phyloP scores from a whole-genome alignment of 305 asterid genomes.

The Euphrasia arctica region DNA sequence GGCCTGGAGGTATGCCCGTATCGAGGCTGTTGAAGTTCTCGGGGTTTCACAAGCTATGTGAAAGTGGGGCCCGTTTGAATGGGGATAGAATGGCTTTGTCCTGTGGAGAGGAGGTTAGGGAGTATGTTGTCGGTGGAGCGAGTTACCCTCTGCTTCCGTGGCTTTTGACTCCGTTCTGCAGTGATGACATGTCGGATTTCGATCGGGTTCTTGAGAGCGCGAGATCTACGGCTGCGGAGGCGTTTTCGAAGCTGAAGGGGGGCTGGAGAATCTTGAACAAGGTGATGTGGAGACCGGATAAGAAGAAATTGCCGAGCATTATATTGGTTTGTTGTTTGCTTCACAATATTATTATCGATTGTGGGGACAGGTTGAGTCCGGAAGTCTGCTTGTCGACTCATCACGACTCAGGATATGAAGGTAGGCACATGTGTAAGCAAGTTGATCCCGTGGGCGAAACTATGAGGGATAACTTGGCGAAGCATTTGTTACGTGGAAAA shows the following conservation, averaged over 20 bases:
- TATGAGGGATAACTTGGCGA: slow-evolving; percentile 52
- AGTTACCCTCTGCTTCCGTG: slow-evolving; percentile 91
- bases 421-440: slow-evolving; percentile 57
- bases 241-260: slow-evolving; percentile 77
- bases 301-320: slow-evolving; percentile 80
- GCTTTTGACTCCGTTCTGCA: slow-evolving; percentile 75
- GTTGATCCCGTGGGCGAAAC: slow-evolving; percentile 49
- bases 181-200: slow-evolving; percentile 39
- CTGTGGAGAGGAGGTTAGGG: slow-evolving; percentile 55
- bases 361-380: slow-evolving; percentile 64
- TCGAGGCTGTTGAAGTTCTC: slow-evolving; percentile 69
- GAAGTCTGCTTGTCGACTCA: slow-evolving; percentile 60
- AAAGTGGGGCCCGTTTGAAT: slow-evolving; percentile 59
- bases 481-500: slow-evolving; percentile 35
- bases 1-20: slow-evolving; percentile 97
- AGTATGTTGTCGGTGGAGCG: slow-evolving; percentile 70
- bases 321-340: slow-evolving; percentile 85
- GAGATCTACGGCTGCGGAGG: slow-evolving; percentile 54
- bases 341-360: slow-evolving; percentile 77
- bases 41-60: slow-evolving; percentile 77
- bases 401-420: slow-evolving; percentile 62
- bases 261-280: slow-evolving; percentile 93
- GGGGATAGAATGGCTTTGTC: slow-evolving; percentile 34
- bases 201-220: slow-evolving; percentile 53
- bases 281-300: slow-evolving; percentile 98